Percentiles rank a stretch among this genome's conserved stretches.
Evolutionary conservation across 257 asterid genomes (phyloP).

Genomic region (Gynochthodes officinalis): DNA sequence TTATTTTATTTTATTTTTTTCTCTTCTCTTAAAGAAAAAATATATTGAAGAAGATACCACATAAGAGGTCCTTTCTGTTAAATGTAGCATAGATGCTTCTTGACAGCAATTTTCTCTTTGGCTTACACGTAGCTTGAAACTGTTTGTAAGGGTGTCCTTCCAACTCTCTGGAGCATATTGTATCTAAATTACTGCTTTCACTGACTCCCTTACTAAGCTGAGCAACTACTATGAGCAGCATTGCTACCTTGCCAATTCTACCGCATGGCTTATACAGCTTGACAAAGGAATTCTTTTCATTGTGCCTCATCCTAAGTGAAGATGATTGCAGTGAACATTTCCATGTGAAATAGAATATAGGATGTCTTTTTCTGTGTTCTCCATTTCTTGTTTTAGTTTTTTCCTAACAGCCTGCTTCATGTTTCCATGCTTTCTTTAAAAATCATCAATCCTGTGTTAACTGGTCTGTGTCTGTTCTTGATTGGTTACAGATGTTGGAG

Average conservation of each 20-base stretch:
- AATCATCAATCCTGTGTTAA: not conserved
- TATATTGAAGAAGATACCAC: not conserved
- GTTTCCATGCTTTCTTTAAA: not conserved
- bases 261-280: not conserved
- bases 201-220: not conserved
- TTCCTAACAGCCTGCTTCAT: not conserved
- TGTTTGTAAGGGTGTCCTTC: not conserved
- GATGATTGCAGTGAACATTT: not conserved
- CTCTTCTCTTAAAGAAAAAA: too few relatives aligned
- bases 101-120: not conserved
- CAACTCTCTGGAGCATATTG: not conserved
- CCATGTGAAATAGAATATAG: not conserved
- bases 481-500: conserved; percentile 72
- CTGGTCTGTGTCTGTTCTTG: conserved; percentile 8
- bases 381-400: not conserved
- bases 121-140: not conserved
- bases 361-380: not conserved
- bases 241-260: not conserved
- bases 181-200: not conserved
- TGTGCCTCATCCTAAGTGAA: not conserved
- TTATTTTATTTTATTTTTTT: not conserved
- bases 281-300: not conserved
- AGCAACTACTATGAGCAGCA: not conserved
- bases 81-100: not conserved
- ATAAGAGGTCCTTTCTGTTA: not conserved